Base-by-base conservation (phyloP, 352 stramenopile species). In the Blastocystis hominis region DNA sequence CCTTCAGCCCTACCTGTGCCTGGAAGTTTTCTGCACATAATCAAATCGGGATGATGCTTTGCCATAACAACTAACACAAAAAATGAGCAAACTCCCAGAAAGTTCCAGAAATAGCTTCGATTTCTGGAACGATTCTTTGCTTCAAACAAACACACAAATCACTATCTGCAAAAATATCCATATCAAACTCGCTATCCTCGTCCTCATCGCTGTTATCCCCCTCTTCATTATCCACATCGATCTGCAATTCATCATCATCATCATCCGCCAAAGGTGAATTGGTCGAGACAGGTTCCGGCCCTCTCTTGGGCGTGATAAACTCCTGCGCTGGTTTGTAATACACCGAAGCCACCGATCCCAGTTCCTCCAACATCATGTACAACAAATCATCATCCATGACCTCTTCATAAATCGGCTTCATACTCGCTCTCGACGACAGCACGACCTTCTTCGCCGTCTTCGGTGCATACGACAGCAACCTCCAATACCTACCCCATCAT, bases 1-100 rank as follows among this genome's bases (percentile, higher is more conserved):
- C n/a, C 17, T 17, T 20, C n/a, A 77, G 24, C 56, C 47, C 93
- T 93, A n/a, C 91, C 91, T 89, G 98, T 95, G 88, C 97, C 97
- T 50, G 97, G 96, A 90, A 98, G 96, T 93, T 99, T 99, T 88
- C 97, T 94, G 92, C 97, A 99, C 95, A 99, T 98, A 76, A 99
- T 94, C 62, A 99, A 92, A 91, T 99, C 97, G 40, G 96, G 95
- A 92, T 99, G 97, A 92, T 99, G 97, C 92, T 99, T 99, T 68
- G 97, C 97, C 96, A 98, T 98, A 40, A 13, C 9, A 44, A 20
- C 17, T 76, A 44, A 55, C 10, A 17, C 5, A 10, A 64, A 63
- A 70, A 59, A 44, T 50, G 76, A 86, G 53, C 77, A 63, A 44
- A 81, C 77, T 59, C 50, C 10, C 13, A 59, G 13, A 20, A 20